phyloP scores from a whole-genome alignment of 768 basidiomycete genomes.

The Trametes elegans region DNA sequence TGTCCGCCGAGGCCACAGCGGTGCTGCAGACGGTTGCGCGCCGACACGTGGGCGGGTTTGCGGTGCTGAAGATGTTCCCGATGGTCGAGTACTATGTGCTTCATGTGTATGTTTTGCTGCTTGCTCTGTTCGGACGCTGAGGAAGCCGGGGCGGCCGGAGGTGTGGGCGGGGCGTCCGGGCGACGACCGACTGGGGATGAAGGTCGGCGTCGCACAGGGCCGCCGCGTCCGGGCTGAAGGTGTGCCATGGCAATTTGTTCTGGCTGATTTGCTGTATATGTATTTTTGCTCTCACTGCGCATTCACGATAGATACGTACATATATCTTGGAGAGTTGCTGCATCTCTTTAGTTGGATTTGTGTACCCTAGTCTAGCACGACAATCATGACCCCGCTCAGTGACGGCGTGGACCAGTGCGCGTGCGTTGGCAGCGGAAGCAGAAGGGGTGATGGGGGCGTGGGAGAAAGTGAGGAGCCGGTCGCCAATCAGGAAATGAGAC shows the following conservation, averaged over 20 bases:
- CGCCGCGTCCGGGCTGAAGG: neutral
- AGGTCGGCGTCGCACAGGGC: neutral
- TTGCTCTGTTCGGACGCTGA: slow-evolving; percentile 20
- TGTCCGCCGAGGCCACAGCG: neutral
- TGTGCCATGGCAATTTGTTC: slow-evolving; percentile 14
- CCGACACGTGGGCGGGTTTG: slow-evolving; percentile 25
- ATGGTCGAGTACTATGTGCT: slow-evolving; percentile 28
- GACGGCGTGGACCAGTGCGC: neutral
- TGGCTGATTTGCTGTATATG: slow-evolving; percentile 2
- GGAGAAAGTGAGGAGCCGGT: neutral
- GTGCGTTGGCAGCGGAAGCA: neutral
- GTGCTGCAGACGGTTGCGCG: slow-evolving; percentile 12
- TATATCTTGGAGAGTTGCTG: neutral
- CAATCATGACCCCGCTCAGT: neutral
- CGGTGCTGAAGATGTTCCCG: slow-evolving; percentile 19
- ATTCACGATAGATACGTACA: neutral
- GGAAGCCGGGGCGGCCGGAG: neutral
- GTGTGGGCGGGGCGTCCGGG: neutral
- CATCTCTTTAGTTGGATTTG: neutral
- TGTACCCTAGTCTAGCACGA: neutral
- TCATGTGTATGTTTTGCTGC: slow-evolving; percentile 28
- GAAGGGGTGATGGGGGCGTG: neutral
- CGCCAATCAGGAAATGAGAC: slow-evolving; percentile 4
- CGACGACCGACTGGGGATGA: neutral
- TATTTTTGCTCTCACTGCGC: neutral